Base-by-base conservation (phyloP, 2,329 filamentous ascomycete genomes). In the Colletotrichum sojae region DNA sequence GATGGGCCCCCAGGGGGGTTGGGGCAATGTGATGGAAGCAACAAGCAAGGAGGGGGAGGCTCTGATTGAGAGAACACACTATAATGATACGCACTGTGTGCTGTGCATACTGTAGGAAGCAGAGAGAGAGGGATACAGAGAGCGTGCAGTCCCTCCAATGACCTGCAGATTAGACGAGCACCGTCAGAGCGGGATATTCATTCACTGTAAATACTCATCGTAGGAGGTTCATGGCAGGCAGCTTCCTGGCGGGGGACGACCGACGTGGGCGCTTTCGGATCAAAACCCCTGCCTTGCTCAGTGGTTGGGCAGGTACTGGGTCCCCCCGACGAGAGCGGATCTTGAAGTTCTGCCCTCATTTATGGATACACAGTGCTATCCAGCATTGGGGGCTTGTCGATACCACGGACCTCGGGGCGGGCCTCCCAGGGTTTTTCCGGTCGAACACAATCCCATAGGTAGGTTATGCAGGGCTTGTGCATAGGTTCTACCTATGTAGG, bases 251-350 rank as follows among this genome's bases (percentile, higher is more conserved):
- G 56, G 56, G 59, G 54, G 61, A 54, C 27, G 22, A 52, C 39
- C 27, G 18, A 57, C 39, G 46, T 27, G 66, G 55, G 51, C 39
- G 43, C 46, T 39, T 56, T 59, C 55, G 45, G 62, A 66, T 66
- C 49, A 66, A 63, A 66, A 61, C 40, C 62, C 62, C 62, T 61
- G 62, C 62, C 62, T 56, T 61, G 62, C 45, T 51, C 13, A 18
- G 15, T 60, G 20, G 31, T 54, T 25, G 27, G 46, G 39, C 31
- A 52, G 18, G 48, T 53, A 20, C 48, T 52, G 8, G 27, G 48
- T 16, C 56, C 22, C 56, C n/a, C 46, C n/a, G 16, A 13, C 13
- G 18, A 49, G n/a, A 49, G n/a, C 12, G 12, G 46, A 10, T 18
- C 46, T 20, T 22, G 18, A 25, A 15, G 40, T 43, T 43, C 40